Base-by-base conservation (phyloP, 805 yeast genomes). In the Barnettozyma sp. region DNA sequence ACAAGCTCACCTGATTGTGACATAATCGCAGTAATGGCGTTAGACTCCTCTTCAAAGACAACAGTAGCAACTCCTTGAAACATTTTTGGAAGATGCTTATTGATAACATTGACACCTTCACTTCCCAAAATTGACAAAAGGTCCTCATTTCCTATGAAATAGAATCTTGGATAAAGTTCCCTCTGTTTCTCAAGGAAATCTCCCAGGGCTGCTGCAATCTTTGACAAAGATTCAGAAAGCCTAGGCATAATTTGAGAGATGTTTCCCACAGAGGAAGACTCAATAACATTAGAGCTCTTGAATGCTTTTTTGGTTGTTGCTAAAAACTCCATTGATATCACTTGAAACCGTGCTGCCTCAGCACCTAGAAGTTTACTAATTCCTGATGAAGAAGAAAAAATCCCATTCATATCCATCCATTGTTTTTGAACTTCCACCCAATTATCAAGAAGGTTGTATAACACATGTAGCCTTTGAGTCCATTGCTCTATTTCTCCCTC, bases 81-180 rank as follows among this genome's bases (percentile, higher is more conserved):
- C 78, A 87, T 71, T 49, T 82, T 83, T 31, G 65, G 63, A 33
- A 87, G 58, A 49, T 81, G 87, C 30, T 65, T 68, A 13, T 78
- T 76, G 4, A 79, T 63, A 6, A 65, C 45, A 2, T 30, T 27
- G 2, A 73, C 46, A 43, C 78, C 71, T 5, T 53, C 59, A 0
- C 78, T 70, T 3, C 97, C 95, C 23, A 90, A 70, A 26, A 90
- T 71, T 42, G 85, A 94, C 22, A 90, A 61, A 21, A 90, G 59
- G 53, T 90, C 96, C 41, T 87, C 95, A 53, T 90, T 90, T 6
- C 97, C 96, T 19, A 90, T 61, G 52, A 90, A 88, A 49, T 80
- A 87, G 38, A 87, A 79, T 31, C 97, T 66, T 1, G 95, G 88
- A 48, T 82, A 90, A 1, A 66, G 40, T 27, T 71, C 79, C 43